phyloP scores from a whole-genome alignment of 768 basidiomycete genomes.

The Arthromyces matolae region DNA sequence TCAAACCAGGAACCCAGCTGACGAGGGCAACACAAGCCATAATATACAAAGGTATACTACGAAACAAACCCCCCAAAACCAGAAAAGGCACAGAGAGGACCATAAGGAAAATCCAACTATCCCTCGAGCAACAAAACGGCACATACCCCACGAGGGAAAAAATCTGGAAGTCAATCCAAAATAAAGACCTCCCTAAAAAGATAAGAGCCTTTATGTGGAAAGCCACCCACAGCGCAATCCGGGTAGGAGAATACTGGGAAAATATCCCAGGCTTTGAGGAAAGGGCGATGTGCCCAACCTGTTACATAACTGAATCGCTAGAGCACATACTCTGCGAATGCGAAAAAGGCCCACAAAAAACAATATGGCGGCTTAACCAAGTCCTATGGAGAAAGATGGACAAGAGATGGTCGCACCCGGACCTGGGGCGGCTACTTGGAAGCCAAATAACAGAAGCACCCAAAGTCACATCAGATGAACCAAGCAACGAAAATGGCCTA shows the following conservation, averaged over 20 bases:
- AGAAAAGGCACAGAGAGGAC: background rate
- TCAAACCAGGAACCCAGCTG: background rate
- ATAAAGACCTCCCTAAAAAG: constrained; percentile 3
- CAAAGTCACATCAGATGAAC: no score
- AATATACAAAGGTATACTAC: constrained; percentile 1
- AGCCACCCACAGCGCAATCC: constrained; percentile 19
- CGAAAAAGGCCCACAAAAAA: constrained; percentile 17
- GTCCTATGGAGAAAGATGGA: background rate
- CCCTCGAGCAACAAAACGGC: background rate
- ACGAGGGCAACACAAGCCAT: background rate
- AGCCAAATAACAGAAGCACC: constrained; percentile 3
- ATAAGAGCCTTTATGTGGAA: constrained; percentile 20
- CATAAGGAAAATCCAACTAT: background rate
- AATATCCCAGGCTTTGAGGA: constrained; percentile 11
- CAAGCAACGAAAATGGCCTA: background rate
- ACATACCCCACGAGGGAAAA: background rate
- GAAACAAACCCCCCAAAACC: background rate
- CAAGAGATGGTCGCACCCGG: background rate
- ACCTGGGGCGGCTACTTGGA: constrained; percentile 18
- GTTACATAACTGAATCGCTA: constrained; percentile 20
- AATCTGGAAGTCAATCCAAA: constrained; percentile 11
- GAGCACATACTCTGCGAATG: constrained; percentile 29
- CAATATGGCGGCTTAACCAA: background rate
- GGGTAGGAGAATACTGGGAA: constrained; percentile 24
- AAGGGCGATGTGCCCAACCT: constrained; percentile 14